Conservation (phyloP, 257 asterid genomes). For the Marsdenia floribunda region DNA sequence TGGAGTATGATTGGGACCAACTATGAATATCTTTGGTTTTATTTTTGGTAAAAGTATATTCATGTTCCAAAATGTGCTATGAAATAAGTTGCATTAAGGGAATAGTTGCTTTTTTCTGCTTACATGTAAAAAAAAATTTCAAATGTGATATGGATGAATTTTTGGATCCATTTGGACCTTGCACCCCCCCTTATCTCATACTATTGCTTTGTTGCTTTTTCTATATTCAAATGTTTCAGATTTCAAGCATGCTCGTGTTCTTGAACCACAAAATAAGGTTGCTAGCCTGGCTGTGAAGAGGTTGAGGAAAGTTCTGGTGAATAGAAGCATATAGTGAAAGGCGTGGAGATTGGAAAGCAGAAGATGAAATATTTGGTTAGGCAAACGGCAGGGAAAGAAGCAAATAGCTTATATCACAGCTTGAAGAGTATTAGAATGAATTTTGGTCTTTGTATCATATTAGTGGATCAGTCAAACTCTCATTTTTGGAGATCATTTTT, state of each 20-base stretch:
- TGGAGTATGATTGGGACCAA: no score
- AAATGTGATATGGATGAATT: not conserved
- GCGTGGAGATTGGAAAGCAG: no score
- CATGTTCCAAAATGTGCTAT: no score
- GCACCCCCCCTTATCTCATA: not conserved
- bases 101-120: no score
- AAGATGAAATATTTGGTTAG: not conserved
- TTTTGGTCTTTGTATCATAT: constrained; percentile 8
- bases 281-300: constrained; percentile 74
- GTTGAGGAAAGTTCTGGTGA: constrained; percentile 45
- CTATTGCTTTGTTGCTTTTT: not conserved
- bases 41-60: no score
- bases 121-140: no score
- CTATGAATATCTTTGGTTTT: no score
- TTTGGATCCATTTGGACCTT: not conserved
- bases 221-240: constrained; percentile 40
- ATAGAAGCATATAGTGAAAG: not conserved
- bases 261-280: constrained; percentile 88
- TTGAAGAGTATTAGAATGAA: not conserved
- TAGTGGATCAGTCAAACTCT: not conserved
- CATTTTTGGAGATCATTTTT: not conserved
- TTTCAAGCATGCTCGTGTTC: constrained; percentile 86
- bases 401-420: not conserved
- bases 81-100: no score
- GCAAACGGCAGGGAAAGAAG: not conserved